Percentiles rank a stretch among this genome's conserved stretches.
phyloP scores from a whole-genome alignment of 2,329 filamentous ascomycete genomes.

The Sporothrix phasma region DNA sequence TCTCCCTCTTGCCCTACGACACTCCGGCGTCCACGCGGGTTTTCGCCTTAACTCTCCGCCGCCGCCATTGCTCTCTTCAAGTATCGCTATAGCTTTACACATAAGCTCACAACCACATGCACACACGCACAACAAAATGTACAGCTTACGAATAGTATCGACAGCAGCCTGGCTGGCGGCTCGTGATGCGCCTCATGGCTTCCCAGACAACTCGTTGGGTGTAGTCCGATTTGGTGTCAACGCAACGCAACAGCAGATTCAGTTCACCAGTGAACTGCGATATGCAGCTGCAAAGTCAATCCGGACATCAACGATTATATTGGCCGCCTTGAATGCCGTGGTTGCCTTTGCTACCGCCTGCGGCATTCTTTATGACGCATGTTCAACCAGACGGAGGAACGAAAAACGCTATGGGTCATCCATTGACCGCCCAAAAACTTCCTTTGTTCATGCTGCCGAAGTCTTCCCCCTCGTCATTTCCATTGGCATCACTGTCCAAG shows the following conservation, averaged over 20 bases:
- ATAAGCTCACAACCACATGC: not conserved
- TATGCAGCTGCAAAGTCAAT: slow-evolving; percentile 47
- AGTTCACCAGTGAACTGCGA: slow-evolving; percentile 39
- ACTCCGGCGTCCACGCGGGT: slow-evolving; percentile 11
- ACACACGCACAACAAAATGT: slow-evolving; percentile 12
- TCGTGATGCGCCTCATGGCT: slow-evolving; percentile 21
- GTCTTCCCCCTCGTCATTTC: slow-evolving; percentile 48
- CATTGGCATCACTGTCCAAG: slow-evolving; percentile 47
- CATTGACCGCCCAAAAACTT: slow-evolving; percentile 25
- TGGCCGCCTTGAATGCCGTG: slow-evolving; percentile 51
- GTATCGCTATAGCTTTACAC: too few species aligned
- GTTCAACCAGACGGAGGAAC: slow-evolving; percentile 34
- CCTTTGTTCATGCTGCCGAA: slow-evolving; percentile 37
- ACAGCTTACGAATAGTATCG: slow-evolving; percentile 19
- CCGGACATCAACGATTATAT: slow-evolving; percentile 50
- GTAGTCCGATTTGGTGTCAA: slow-evolving; percentile 27
- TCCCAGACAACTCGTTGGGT: slow-evolving; percentile 15
- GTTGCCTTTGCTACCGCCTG: slow-evolving; percentile 46
- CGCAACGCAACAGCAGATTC: slow-evolving; percentile 30
- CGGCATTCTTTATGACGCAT: slow-evolving; percentile 49
- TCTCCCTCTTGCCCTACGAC: slow-evolving; percentile 2
- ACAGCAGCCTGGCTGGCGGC: slow-evolving; percentile 24
- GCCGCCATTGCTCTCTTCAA: not conserved
- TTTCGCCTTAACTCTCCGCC: not conserved
- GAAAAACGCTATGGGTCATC: slow-evolving; percentile 32